phyloP scores from a whole-genome alignment of 192 early-diverging fungal species.

The Umbelopsis isabellina region DNA sequence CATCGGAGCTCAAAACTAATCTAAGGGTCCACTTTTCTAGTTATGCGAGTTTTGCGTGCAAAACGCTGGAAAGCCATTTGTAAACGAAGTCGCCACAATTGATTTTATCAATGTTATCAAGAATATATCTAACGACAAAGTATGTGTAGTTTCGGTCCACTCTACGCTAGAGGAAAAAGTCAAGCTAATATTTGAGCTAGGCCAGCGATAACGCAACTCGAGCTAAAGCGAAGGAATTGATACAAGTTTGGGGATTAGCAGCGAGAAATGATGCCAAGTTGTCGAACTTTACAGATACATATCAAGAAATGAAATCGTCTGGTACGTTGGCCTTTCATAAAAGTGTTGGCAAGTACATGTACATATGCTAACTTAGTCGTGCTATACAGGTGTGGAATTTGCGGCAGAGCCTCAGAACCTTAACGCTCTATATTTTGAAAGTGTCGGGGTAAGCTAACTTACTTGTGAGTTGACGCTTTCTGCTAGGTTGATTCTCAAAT shows the following conservation, averaged over 20 bases:
- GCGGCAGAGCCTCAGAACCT: constrained; percentile 64
- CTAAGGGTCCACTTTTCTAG: constrained; percentile 35
- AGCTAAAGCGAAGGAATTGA: constrained; percentile 65
- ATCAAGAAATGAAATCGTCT: constrained; percentile 74
- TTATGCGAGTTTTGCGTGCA: constrained; percentile 89
- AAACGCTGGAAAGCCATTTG: constrained; percentile 83
- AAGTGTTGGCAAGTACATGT: not conserved
- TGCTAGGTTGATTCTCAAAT: not conserved
- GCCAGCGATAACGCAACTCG: constrained; percentile 56
- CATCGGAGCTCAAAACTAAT: not conserved
- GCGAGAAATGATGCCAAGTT: constrained; percentile 78
- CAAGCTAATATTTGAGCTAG: constrained; percentile 32
- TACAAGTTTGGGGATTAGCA: constrained; percentile 87
- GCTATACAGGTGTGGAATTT: constrained; percentile 58
- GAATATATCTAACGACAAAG: constrained; percentile 54
- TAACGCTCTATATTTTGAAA: constrained; percentile 73
- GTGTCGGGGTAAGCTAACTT: constrained; percentile 63
- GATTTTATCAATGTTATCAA: constrained; percentile 87
- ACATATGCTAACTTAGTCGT: not conserved
- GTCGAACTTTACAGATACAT: constrained; percentile 71
- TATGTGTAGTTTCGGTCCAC: not conserved
- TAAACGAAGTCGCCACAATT: constrained; percentile 78
- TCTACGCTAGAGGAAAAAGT: no score
- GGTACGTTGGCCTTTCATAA: not conserved
- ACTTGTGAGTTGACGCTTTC: not conserved